A percentile compares a stretch with the other conserved stretches of the same genome.
phyloP scores from a whole-genome alignment of 1,284 basidiomycete genomes.

The Boletus semigastroideus region DNA sequence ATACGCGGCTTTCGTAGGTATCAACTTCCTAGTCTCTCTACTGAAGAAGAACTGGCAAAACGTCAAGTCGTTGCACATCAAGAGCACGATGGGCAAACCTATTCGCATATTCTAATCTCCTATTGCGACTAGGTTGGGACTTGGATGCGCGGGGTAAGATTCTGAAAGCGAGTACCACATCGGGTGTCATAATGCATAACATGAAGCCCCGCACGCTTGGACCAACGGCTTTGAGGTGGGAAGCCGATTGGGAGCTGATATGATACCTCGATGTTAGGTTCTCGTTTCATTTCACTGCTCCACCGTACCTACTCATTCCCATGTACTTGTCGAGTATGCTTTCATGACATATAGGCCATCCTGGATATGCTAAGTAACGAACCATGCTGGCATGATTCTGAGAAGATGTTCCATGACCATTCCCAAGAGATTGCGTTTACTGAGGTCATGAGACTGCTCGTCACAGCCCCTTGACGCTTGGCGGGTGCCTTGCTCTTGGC shows the following conservation, averaged over 20 bases:
- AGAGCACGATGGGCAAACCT: slow-evolving; percentile 99
- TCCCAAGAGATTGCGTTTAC: slow-evolving; percentile 12
- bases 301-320: slow-evolving; percentile 17
- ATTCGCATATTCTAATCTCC: slow-evolving; percentile 81
- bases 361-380: slow-evolving; percentile 4
- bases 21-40: slow-evolving; percentile 99
- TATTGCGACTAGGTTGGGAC: not conserved
- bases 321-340: slow-evolving; percentile 22
- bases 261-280: slow-evolving; percentile 27
- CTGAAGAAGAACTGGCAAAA: slow-evolving; percentile 99
- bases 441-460: slow-evolving; percentile 5
- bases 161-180: slow-evolving; percentile 21
- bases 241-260: slow-evolving; percentile 86
- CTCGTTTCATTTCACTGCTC: slow-evolving; percentile 13
- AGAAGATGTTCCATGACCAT: slow-evolving; percentile 5
- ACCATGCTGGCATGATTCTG: slow-evolving; percentile 10
- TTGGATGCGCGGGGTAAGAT: slow-evolving; percentile 12
- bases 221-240: slow-evolving; percentile 76
- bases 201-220: slow-evolving; percentile 90
- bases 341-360: slow-evolving; percentile 18
- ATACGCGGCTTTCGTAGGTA: slow-evolving; percentile 51
- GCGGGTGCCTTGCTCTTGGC: slow-evolving; percentile 11
- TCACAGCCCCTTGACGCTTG: slow-evolving; percentile 18
- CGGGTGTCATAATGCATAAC: slow-evolving; percentile 69
- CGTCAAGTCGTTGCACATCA: slow-evolving; percentile 98